A percentile compares a stretch with the other conserved stretches of the same genome.
phyloP scores from a whole-genome alignment of 2,329 filamentous ascomycete species.

The Colletotrichum sp. region DNA sequence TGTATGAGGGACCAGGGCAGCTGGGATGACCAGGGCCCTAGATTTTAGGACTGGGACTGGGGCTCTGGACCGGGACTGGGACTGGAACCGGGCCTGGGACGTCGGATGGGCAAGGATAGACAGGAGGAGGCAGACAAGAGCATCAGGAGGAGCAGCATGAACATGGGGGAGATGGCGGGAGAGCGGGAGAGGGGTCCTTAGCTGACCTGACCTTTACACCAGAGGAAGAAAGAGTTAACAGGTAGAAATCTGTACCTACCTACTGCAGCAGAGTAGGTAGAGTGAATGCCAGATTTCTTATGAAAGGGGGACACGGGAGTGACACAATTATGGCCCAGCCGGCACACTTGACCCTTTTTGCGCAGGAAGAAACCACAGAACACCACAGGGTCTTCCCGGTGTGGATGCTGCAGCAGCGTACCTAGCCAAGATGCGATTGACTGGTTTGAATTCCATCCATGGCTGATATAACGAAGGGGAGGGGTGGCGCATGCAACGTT shows the following conservation, averaged over 20 bases:
- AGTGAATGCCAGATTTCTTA: background rate
- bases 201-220: background rate
- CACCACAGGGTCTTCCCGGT: background rate
- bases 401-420: background rate
- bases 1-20: background rate
- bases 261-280: background rate
- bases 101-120: background rate
- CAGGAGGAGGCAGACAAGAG: background rate
- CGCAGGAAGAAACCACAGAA: background rate
- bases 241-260: background rate
- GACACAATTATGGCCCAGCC: constrained; percentile 19
- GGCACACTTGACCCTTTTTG: constrained; percentile 5
- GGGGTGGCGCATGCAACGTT: background rate
- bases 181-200: background rate
- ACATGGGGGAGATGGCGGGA: background rate
- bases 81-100: background rate
- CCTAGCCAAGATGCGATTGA: background rate
- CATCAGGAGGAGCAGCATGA: background rate
- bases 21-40: constrained; percentile 10
- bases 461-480: background rate
- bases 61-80: background rate
- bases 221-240: background rate
- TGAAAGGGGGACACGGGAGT: constrained; percentile 21
- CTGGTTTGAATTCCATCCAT: background rate
- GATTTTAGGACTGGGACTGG: background rate